Percentiles rank a stretch among this genome's conserved stretches.
phyloP scores from a whole-genome alignment of 148 eudicot species.

The Cornus kousa region DNA sequence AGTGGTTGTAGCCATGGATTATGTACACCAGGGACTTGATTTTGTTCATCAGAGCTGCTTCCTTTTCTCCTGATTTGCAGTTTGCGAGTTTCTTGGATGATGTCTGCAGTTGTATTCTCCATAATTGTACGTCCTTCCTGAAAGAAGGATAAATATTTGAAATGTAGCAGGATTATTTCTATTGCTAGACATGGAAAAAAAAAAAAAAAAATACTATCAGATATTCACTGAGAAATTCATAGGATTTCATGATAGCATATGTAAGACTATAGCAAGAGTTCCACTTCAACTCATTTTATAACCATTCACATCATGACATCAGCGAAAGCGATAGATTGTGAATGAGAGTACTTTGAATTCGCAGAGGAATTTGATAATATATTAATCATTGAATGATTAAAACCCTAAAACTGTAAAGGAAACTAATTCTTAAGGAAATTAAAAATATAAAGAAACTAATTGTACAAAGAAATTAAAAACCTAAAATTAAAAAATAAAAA shows the following conservation, averaged over 20 bases:
- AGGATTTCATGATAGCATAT: not conserved
- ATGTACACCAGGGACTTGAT: conserved; percentile 37
- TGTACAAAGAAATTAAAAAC: too few species aligned
- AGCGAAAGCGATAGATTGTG: too few species aligned
- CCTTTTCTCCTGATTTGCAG: conserved; percentile 68
- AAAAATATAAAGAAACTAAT: too few species aligned
- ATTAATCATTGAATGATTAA: too few species aligned
- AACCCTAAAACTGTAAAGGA: too few species aligned
- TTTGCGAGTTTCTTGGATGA: conserved; percentile 65
- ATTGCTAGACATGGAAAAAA: not conserved
- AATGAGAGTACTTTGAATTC: too few species aligned
- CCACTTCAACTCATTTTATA: too few species aligned
- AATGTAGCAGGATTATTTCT: not conserved
- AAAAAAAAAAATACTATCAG: not conserved
- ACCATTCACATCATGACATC: too few species aligned
- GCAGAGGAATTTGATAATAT: too few species aligned
- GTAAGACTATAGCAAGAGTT: not conserved
- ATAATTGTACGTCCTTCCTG: conserved; percentile 83
- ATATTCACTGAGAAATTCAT: too few species aligned
- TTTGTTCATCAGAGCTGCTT: conserved; percentile 34
- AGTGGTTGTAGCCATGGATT: conserved; percentile 52
- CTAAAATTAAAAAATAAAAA: too few species aligned
- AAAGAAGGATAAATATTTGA: not conserved
- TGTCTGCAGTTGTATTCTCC: conserved; percentile 68
- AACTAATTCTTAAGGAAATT: too few species aligned